Evolutionary conservation across 1,139 yeast species (phyloP).

Genomic region (Protomyces pachydermus): DNA sequence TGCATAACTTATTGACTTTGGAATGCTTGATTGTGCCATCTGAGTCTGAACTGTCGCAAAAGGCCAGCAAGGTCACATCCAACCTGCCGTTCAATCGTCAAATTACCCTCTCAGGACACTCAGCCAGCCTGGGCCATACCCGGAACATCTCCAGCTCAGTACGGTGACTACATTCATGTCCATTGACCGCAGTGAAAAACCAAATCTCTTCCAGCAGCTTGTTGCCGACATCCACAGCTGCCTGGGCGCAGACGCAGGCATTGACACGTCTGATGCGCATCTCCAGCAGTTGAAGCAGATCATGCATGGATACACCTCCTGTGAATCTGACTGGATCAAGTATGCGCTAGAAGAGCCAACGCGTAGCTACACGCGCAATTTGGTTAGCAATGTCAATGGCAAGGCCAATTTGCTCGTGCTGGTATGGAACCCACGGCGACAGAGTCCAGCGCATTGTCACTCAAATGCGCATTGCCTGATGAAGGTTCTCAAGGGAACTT

Average conservation of each 20-base stretch:
- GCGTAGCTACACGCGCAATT: constrained; percentile 51
- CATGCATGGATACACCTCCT: constrained; percentile 50
- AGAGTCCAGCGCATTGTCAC: constrained; percentile 69
- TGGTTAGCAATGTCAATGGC: constrained; percentile 60
- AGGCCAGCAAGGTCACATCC: too few species aligned
- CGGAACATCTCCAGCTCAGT: too few species aligned
- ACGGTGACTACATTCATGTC: too few species aligned
- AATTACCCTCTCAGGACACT: too few species aligned
- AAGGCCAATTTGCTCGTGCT: constrained; percentile 64
- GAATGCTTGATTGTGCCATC: too few species aligned
- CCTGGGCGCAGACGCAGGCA: constrained; percentile 42
- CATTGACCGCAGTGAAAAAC: neutral
- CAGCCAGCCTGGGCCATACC: too few species aligned
- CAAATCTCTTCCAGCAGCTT: neutral
- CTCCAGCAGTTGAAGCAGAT: constrained; percentile 46
- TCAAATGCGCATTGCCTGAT: constrained; percentile 61
- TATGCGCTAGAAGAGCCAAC: constrained; percentile 55
- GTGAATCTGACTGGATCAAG: constrained; percentile 51
- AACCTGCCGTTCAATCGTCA: too few species aligned
- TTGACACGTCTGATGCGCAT: constrained; percentile 51
- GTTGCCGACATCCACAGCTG: constrained; percentile 5
- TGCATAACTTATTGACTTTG: too few species aligned
- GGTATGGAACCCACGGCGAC: constrained; percentile 68
- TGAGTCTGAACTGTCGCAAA: too few species aligned
- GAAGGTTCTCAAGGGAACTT: constrained; percentile 57